Percentiles rank a stretch among this genome's conserved stretches.
Evolutionary conservation across 2,329 filamentous ascomycete species (phyloP).

Genomic region (Clarireedia monteithiana): DNA sequence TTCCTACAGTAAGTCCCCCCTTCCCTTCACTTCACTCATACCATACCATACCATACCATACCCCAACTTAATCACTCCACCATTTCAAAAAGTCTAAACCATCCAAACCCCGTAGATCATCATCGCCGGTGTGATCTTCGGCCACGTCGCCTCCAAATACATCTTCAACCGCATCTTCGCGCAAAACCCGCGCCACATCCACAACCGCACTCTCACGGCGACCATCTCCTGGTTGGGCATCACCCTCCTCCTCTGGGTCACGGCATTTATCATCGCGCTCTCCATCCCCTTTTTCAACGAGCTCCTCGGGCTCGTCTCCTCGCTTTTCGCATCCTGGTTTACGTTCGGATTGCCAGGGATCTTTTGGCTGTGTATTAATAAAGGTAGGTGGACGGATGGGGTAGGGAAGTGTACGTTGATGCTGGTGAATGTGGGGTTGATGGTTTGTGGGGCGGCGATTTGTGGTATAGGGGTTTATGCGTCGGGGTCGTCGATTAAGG

Average conservation of each 20-base stretch:
- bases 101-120: conserved; percentile 40
- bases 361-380: conserved; percentile 42
- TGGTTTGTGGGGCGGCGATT: conserved; percentile 8
- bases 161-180: conserved; percentile 54
- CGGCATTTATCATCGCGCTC: conserved; percentile 60
- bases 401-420: neutral
- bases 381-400: conserved; percentile 29
- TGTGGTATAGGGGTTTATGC: conserved; percentile 13
- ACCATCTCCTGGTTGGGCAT: conserved; percentile 52
- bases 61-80: neutral
- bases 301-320: conserved; percentile 53
- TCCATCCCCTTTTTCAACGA: conserved; percentile 61
- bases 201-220: conserved; percentile 40
- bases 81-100: neutral
- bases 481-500: neutral
- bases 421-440: conserved; percentile 5
- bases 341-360: conserved; percentile 42
- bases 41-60: neutral
- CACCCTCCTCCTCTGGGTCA: conserved; percentile 45
- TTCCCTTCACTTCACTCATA: neutral
- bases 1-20: conserved; percentile 41
- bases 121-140: conserved; percentile 64
- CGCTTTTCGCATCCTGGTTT: conserved; percentile 47
- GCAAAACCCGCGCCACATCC: conserved; percentile 33
- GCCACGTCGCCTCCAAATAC: conserved; percentile 57